Percentiles rank a stretch among this genome's conserved stretches.
Conservation (phyloP, 139 green algal genomes). For the Chlorella sp. region DNA sequence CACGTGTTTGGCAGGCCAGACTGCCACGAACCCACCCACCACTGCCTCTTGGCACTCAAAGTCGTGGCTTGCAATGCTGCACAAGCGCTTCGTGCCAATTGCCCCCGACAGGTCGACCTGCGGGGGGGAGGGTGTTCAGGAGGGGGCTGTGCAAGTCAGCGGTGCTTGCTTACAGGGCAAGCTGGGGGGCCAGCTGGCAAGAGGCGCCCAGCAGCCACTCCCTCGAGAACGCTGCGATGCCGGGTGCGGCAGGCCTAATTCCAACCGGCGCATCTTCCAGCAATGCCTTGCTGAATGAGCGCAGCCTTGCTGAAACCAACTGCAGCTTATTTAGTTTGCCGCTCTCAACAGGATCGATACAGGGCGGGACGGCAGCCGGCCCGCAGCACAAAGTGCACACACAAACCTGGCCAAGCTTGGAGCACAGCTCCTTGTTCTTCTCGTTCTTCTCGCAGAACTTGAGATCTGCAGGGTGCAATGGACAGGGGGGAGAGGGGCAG, state of each 20-base stretch:
- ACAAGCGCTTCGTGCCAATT: constrained; percentile 38
- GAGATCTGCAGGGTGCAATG: neutral
- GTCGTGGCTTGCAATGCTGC: constrained; percentile 29
- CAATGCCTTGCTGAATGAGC: too few relatives aligned
- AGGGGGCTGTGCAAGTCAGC: neutral
- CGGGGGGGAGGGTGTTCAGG: neutral
- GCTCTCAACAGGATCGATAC: too few relatives aligned
- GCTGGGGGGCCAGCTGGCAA: neutral
- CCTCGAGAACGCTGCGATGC: too few relatives aligned
- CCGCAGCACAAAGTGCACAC: neutral
- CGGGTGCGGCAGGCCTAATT: too few relatives aligned
- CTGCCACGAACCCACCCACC: neutral
- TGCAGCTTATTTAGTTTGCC: too few relatives aligned
- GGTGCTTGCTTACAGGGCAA: neutral
- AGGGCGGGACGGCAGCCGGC: too few relatives aligned
- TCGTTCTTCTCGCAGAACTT: constrained; percentile 2
- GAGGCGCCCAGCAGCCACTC: too few relatives aligned
- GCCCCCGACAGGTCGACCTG: constrained; percentile 2
- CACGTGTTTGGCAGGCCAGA: too few relatives aligned
- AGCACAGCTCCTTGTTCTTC: neutral
- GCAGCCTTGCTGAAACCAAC: too few relatives aligned
- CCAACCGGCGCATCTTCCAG: too few relatives aligned
- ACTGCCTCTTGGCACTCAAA: neutral
- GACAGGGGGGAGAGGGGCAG: too few relatives aligned
- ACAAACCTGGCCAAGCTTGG: neutral